These are phyloP conservation scores for Ramularia endophylla DNA, from an alignment of 2,329 filamentous ascomycete genomes.

Conservation along the genomic window DNA sequence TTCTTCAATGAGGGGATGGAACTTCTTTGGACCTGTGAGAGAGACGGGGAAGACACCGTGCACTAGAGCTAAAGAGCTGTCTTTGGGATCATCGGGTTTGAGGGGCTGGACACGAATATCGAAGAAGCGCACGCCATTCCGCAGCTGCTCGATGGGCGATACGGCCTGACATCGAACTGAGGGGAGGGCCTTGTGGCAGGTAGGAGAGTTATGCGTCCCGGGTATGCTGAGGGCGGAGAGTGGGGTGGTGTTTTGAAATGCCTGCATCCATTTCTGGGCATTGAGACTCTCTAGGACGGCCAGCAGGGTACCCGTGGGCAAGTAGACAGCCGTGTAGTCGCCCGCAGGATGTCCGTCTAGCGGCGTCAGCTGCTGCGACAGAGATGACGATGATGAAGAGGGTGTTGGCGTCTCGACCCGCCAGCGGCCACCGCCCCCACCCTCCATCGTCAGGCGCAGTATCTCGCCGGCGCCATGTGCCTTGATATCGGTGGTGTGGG, in stretches of 20 bases:
- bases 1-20: conserved; percentile 65
- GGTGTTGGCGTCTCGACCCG: conserved; percentile 65
- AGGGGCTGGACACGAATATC: conserved; percentile 76
- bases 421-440: conserved; percentile 54
- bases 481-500: conserved; percentile 56
- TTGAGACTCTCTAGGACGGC: conserved; percentile 65
- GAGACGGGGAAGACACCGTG: conserved; percentile 87
- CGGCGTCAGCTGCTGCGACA: conserved; percentile 34
- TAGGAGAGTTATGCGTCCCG: conserved; percentile 92
- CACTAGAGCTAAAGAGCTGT: conserved; percentile 69
- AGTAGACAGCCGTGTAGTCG: conserved; percentile 39
- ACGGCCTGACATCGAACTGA: conserved; percentile 92
- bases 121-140: conserved; percentile 89
- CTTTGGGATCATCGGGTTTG: conserved; percentile 48
- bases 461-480: conserved; percentile 57
- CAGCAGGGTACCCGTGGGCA: conserved; percentile 37
- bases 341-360: conserved; percentile 35
- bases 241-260: conserved; percentile 64
- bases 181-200: conserved; percentile 75
- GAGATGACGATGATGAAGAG: conserved; percentile 22
- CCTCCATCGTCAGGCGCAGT: conserved; percentile 68
- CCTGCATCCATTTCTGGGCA: conserved; percentile 71
- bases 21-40: conserved; percentile 72
- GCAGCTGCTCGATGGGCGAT: conserved; percentile 67
- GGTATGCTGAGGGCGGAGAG: conserved; percentile 82